Evolutionary conservation across 257 asterid genomes (phyloP), one percentile per base, ranked within the genome.

Genomic region (Eustoma russellianum): DNA sequence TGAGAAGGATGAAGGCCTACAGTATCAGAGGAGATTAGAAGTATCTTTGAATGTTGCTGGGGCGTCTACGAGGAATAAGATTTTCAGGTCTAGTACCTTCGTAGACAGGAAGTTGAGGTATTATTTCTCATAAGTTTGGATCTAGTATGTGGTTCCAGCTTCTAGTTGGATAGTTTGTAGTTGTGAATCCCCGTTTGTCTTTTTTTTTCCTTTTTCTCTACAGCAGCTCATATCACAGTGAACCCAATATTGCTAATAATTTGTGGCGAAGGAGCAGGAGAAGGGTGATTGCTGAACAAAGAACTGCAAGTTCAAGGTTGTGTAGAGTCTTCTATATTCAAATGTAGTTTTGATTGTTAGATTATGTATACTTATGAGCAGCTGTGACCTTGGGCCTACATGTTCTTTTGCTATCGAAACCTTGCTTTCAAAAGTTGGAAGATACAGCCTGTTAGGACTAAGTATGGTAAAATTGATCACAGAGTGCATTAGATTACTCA

Each of bases 301-400:
- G 94, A 79, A 92, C 99, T 67, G 94, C 97, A 38, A 83, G 95
- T 70, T 88, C 99, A 73, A 92, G 99, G 99, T 92, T 64, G 46
- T 60, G 60, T 48, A 68, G 62, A 55, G 18, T 46, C 49, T 61
- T 57, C 33, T 69, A 55, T 69, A 72, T 65, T 8, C 40, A 53
- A 47, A 35, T 48, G 38, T 33, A 19, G 38, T 56, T 53, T 50
- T 11, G 14, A 10, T 46, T 56, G 13, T 19, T 43, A 52, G 33
- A 41, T 18, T 51, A 14, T 10, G 35, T 52, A 50, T 6, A 48
- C 33, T 43, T 18, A 53, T 28, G 48, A 30, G 41, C 28, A 35
- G 18, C 46, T 3, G 15, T 47, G 13, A 8, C 14, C 16, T 38
- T 48, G 10, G 10, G 7, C n/a, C 38, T 48, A 12, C 9, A 13